phyloP scores from a whole-genome alignment of 345 rosid genomes.

The thale cress (Arabidopsis thaliana) region TAIR10.1 NC_003071.7:11878001-11878500 shows the following conservation, averaged over 20 bases:
- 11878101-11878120: slow-evolving; percentile 79
- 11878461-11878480: slow-evolving; percentile 88
- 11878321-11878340: slow-evolving; percentile 58
- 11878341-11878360: neutral
- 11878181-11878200: neutral
- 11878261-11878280: slow-evolving; percentile 78
- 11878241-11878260: slow-evolving; percentile 88
- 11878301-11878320: slow-evolving; percentile 73
- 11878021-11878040: slow-evolving; percentile 94
- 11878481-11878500: slow-evolving; percentile 75
- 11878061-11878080: slow-evolving; percentile 74
- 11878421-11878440: slow-evolving; percentile 34
- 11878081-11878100: slow-evolving; percentile 70
- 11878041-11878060: slow-evolving; percentile 87
- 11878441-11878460: slow-evolving; percentile 89
- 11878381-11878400: neutral
- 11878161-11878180: slow-evolving; percentile 56
- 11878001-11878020: slow-evolving; percentile 96
- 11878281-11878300: slow-evolving; percentile 72
- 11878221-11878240: slow-evolving; percentile 6
- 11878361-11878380: neutral
- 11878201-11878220: neutral
- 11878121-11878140: slow-evolving; percentile 60
- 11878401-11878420: neutral
- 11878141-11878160: slow-evolving; percentile 84